Conservation (phyloP, 139 green algal species). For the Micractinium sp. region DNA sequence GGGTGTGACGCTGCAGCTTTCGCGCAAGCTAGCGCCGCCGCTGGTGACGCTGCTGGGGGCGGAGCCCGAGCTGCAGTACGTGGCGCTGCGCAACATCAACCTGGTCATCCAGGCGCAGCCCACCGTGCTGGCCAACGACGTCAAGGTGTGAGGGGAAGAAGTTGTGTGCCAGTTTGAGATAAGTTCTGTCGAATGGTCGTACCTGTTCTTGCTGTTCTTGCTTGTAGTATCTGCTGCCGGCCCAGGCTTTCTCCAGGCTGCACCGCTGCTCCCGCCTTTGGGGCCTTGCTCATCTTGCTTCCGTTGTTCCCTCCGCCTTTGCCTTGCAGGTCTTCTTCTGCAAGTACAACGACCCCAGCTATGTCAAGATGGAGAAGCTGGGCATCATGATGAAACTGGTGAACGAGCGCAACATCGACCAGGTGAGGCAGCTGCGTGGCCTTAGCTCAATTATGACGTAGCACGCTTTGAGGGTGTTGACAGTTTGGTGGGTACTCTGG, state of each 20-base stretch:
- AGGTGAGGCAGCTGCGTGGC: too few species aligned
- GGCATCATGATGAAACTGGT: conserved; percentile 98
- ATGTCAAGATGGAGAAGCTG: conserved; percentile 99
- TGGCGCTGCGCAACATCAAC: conserved; percentile 98
- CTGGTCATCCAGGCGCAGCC: conserved; percentile 93
- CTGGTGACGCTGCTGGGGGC: conserved; percentile 96
- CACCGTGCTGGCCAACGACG: conserved; percentile 85
- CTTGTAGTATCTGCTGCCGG: too few species aligned
- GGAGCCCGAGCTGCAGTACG: conserved; percentile 98
- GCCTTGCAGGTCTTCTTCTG: conserved; percentile 97
- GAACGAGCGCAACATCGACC: conserved; percentile 92
- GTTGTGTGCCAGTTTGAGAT: not conserved
- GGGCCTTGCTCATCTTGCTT: too few species aligned
- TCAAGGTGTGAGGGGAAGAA: conserved; percentile 80
- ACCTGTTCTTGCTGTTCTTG: not conserved
- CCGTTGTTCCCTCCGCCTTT: not conserved
- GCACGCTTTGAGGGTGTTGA: too few species aligned
- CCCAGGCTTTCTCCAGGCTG: too few species aligned
- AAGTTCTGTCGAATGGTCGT: not conserved
- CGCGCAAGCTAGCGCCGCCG: conserved; percentile 95
- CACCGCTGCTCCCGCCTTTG: too few species aligned
- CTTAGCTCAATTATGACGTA: too few species aligned
- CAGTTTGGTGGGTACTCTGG: too few species aligned
- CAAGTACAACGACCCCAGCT: conserved; percentile 99
- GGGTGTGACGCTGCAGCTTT: conserved; percentile 69